phyloP scores from a whole-genome alignment of 2,329 filamentous ascomycete genomes.

The Tolypocladium inflatum region DNA sequence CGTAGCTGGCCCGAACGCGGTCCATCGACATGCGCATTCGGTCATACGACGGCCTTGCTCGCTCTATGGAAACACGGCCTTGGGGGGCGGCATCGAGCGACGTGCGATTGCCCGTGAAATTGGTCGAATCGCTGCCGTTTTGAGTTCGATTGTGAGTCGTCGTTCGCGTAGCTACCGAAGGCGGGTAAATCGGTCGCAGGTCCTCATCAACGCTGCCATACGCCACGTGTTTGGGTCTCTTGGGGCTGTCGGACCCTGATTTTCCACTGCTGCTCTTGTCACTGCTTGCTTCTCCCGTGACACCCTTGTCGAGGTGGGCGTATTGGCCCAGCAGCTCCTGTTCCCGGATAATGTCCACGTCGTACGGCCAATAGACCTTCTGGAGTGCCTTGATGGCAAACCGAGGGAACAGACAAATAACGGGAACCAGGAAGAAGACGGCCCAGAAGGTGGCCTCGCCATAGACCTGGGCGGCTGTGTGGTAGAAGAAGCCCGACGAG shows the following conservation, averaged over 20 bases:
- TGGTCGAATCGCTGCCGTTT: conserved; percentile 89
- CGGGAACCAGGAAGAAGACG: conserved; percentile 65
- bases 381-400: conserved; percentile 81
- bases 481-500: conserved; percentile 54
- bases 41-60: conserved; percentile 74
- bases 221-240: conserved; percentile 45
- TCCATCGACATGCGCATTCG: conserved; percentile 82
- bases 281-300: conserved; percentile 26
- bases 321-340: conserved; percentile 80
- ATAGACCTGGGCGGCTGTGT: conserved; percentile 70
- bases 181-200: conserved; percentile 84
- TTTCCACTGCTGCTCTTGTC: conserved; percentile 31
- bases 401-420: conserved; percentile 77
- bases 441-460: conserved; percentile 80
- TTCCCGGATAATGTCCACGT: conserved; percentile 93
- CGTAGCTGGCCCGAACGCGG: conserved; percentile 71
- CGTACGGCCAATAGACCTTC: conserved; percentile 87
- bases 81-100: conserved; percentile 31
- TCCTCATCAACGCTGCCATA: conserved; percentile 72
- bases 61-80: conserved; percentile 50
- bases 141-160: conserved; percentile 73
- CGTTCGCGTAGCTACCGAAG: conserved; percentile 70
- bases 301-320: conserved; percentile 46
- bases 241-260: conserved; percentile 47
- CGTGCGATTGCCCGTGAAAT: conserved; percentile 63